Evolutionary conservation across 2,329 filamentous ascomycete species (phyloP), one percentile per base, ranked within the genome.

Genomic region (Lachnellula willkommii): DNA sequence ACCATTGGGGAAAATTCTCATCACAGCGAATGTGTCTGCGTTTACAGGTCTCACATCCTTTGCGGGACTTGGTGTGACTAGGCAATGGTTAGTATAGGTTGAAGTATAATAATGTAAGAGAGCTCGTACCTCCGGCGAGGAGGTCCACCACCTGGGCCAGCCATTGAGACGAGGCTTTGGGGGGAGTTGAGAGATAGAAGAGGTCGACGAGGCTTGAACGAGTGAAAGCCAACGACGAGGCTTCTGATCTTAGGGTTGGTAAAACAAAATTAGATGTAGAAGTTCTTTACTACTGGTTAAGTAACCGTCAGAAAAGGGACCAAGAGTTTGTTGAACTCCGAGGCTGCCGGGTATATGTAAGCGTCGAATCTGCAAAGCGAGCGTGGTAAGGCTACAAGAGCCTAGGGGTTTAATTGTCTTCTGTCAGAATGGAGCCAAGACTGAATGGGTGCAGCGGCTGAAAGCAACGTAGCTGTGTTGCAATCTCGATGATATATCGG

Each of bases 11-110:
- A 69, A 96, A 96, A 65, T 85, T 96, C 74, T 99, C 94, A 70
- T 99, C 94, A 75, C 94, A 99, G 68, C 94, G 84, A 71, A 99
- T 99, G 74, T 99, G 94, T 71, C 94, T 85, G 72, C 89, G 87
- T 76, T 99, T 99, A 82, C 94, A 99, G 60, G 91, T 96, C 69
- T 95, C 93, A 81, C 94, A 99, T 61, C 94, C 94, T 77, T 96
- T 97, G 70, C 94, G 87, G 68, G 93, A 97, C 79, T 99, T 99
- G 72, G 94, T 99, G 78, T 99, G 94, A 78, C 93, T 96, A 72
- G 22, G 58, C 20, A 20, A 26, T 24, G 52, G 56, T 70, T 39
- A 68, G 64, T 61, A 32, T 17, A 20, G 9, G 17, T 35, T 35
- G 17, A 22, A 46, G 47, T 35, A 9, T 47, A 22, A 47, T 7